Conservation (phyloP, 371 early-diverging fungal species). For the Agmasoma carcini region DNA sequence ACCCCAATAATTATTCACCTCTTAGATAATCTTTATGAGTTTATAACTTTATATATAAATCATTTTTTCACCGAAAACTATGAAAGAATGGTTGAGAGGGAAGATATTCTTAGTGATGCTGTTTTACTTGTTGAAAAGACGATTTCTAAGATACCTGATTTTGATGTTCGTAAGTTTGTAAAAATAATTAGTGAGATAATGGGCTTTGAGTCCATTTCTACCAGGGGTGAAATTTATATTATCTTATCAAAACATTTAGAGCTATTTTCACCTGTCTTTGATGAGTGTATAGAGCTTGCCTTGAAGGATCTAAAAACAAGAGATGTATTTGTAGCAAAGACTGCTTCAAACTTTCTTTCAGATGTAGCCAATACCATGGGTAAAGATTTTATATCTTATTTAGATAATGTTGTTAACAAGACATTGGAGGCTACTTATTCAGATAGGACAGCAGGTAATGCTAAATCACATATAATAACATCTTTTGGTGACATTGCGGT, state of each 20-base stretch:
- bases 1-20: no score
- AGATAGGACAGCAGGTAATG: constrained; percentile 15
- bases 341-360: constrained; percentile 41
- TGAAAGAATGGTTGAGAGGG: no score
- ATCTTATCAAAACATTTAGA: constrained; percentile 18
- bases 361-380: constrained; percentile 40
- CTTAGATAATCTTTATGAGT: no score
- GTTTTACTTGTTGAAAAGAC: no score
- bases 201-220: no score
- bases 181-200: no score
- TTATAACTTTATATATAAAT: no score
- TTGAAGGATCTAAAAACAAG: constrained; percentile 30
- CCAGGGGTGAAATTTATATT: constrained; percentile 48
- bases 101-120: no score
- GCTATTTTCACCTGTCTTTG: constrained; percentile 29
- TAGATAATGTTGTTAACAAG: constrained; percentile 27
- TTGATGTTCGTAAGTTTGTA: no score
- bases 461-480: constrained; percentile 75
- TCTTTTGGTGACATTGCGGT: constrained; percentile 89
- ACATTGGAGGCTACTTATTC: constrained; percentile 31
- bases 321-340: constrained; percentile 29
- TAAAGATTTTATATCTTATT: constrained; percentile 36
- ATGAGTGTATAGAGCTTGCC: constrained; percentile 28
- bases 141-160: no score
- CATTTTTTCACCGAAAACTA: no score